These are phyloP conservation scores for Letharia columbiana DNA, from an alignment of 495 filamentous ascomycete genomes.

Conservation along the genomic window DNA sequence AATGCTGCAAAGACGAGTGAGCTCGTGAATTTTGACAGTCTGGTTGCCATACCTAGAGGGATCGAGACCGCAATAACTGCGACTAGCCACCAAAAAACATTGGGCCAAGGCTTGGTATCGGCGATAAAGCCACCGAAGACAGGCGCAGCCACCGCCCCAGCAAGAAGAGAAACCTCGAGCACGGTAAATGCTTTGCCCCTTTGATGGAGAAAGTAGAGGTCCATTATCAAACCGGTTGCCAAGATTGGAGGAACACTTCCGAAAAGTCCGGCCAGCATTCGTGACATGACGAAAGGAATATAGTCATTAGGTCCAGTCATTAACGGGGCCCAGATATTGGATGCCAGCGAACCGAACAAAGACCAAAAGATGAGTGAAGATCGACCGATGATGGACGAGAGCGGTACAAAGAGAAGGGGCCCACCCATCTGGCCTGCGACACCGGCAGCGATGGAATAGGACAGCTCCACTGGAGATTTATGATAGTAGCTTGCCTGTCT, in stretches of 20 bases:
- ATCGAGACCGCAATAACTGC: constrained; percentile 32
- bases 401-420: constrained; percentile 37
- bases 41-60: neutral
- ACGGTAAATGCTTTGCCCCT: constrained; percentile 38
- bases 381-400: constrained; percentile 34
- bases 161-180: constrained; percentile 35
- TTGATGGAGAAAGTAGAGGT: constrained; percentile 42
- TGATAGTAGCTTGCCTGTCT: constrained; percentile 8
- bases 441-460: constrained; percentile 30
- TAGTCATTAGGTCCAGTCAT: constrained; percentile 39
- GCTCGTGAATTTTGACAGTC: neutral
- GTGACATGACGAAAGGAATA: constrained; percentile 38
- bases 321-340: constrained; percentile 35
- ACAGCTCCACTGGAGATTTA: constrained; percentile 13
- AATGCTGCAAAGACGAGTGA: constrained; percentile 35
- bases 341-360: constrained; percentile 30
- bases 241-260: constrained; percentile 35
- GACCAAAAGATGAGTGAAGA: constrained; percentile 41
- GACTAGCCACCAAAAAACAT: constrained; percentile 46
- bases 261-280: constrained; percentile 37
- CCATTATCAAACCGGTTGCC: constrained; percentile 35
- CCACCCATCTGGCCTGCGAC: constrained; percentile 37
- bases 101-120: constrained; percentile 33
- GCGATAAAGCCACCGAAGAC: constrained; percentile 43
- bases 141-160: constrained; percentile 37